Base-by-base conservation (phyloP, 768 basidiomycete genomes). In the Cubamyces sp. region DNA sequence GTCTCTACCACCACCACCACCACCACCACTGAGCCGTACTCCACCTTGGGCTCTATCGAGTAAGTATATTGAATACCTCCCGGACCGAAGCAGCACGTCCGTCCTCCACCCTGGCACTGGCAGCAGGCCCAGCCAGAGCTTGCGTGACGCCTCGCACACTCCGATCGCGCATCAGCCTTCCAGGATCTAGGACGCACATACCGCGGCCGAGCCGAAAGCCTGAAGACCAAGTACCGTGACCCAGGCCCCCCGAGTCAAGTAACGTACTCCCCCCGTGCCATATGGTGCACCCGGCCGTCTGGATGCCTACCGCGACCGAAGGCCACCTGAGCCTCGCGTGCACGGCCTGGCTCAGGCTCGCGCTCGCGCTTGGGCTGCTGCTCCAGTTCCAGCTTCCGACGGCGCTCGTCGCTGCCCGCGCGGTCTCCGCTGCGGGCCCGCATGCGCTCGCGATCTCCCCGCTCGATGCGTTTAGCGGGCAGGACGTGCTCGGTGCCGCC, bases 91-190 rank as follows among this genome's bases (percentile, higher is more conserved):
- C 34, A 34, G 6, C 34, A 34, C 34, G 34, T 7, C 34, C 34
- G 34, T 34, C 34, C 34, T 34, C 34, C 34, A 34, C 1, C 6
- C 34, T 34, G 34, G 34, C 1, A 34, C 34, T 34, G 34, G 34
- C 34, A 34, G 34, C 34, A 7, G 34, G 34, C 9, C 34, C 34
- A 34, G 47, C 55, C 15, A 26, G 47, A 39, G 40, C 57, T 39
- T 58, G 57, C 50, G 57, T 34, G 34, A 34, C 34, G 34, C 34
- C 34, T 34, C 34, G 34, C 34, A 34, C 9, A 58, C 8, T 45
- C 57, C 48, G 57, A 58, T 58, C 57, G 48, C 57, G 57, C 49
- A 48, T 26, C 56, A 57, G 40, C 19, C n/a, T 14, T 25, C n/a
- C 12, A n/a, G 23, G 19, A 25, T n/a, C 46, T 47, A 34, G 34